phyloP scores from a whole-genome alignment of 306 rosid species.

The Pachyrhizus erosus region DNA sequence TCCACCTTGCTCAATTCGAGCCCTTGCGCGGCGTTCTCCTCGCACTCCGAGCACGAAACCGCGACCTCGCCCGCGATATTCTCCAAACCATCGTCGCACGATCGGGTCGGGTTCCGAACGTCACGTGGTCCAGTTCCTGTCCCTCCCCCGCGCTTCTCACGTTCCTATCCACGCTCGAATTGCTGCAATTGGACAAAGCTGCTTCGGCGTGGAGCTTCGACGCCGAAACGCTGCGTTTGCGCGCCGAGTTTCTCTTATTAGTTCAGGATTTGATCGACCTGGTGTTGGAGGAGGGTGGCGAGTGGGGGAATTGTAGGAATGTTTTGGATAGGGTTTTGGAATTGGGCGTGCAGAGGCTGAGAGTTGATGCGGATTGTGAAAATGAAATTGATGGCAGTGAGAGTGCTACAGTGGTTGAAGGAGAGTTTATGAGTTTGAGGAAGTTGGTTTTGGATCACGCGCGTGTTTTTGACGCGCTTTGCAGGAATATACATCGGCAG shows the following conservation, averaged over 20 bases:
- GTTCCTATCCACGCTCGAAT: slow-evolving; percentile 75
- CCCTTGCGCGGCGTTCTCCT: slow-evolving; percentile 80
- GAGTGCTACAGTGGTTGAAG: slow-evolving; percentile 51
- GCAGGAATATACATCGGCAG: slow-evolving; percentile 74
- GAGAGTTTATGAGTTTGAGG: slow-evolving; percentile 63
- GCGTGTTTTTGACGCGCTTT: slow-evolving; percentile 72
- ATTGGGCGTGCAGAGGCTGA: slow-evolving; percentile 76
- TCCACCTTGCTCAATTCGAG: slow-evolving; percentile 83
- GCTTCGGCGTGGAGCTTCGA: slow-evolving; percentile 79
- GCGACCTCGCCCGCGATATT: slow-evolving; percentile 75
- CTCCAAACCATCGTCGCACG: slow-evolving; percentile 82
- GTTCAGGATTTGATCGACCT: slow-evolving; percentile 81
- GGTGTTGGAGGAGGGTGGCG: slow-evolving; percentile 39
- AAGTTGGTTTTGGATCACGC: slow-evolving; percentile 64
- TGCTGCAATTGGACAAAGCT: slow-evolving; percentile 70
- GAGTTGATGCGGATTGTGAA: slow-evolving; percentile 50
- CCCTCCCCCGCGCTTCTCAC: slow-evolving; percentile 84
- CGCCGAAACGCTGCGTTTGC: slow-evolving; percentile 70
- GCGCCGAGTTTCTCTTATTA: slow-evolving; percentile 78
- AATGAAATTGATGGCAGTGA: slow-evolving; percentile 29
- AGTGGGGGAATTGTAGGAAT: slow-evolving; percentile 49
- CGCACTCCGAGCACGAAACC: slow-evolving; percentile 74
- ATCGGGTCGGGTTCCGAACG: slow-evolving; percentile 75
- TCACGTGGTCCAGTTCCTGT: slow-evolving; percentile 78
- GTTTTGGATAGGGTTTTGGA: slow-evolving; percentile 73